Conservation (phyloP, 2,329 filamentous ascomycete species). For the Pseudogymnoascus sp. region DNA sequence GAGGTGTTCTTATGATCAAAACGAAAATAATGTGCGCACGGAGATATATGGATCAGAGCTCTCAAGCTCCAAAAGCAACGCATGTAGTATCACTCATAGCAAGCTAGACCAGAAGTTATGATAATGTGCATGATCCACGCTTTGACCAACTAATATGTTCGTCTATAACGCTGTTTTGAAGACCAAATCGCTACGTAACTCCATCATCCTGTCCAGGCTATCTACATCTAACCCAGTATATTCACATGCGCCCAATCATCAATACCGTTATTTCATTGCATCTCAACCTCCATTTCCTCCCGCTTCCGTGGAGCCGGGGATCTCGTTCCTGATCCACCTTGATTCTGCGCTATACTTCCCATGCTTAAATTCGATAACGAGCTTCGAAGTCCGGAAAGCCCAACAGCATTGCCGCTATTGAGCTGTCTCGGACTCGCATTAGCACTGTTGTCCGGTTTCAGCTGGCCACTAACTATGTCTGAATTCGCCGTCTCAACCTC, state of each 20-base stretch:
- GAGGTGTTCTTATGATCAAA: constrained; percentile 70
- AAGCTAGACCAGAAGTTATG: constrained; percentile 4
- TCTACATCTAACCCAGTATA: constrained; percentile 1
- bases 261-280: constrained; percentile 33
- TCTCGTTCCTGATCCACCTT: constrained; percentile 20
- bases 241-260: not conserved
- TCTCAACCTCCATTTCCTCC: constrained; percentile 41
- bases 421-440: constrained; percentile 21
- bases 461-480: constrained; percentile 12
- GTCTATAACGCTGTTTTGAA: not conserved
- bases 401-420: constrained; percentile 27
- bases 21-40: constrained; percentile 5
- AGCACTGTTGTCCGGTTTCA: not conserved
- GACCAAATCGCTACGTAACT: not conserved
- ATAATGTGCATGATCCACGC: constrained; percentile 7
- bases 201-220: not conserved
- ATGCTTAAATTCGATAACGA: constrained; percentile 39
- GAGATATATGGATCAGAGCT: constrained; percentile 8
- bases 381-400: constrained; percentile 37
- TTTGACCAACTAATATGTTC: not conserved
- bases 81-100: constrained; percentile 9
- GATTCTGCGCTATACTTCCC: constrained; percentile 27
- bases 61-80: constrained; percentile 8
- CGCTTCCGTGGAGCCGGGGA: constrained; percentile 20
- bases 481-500: constrained; percentile 24